phyloP scores from a whole-genome alignment of 1,139 yeast species.

The Geotrichum cucujoidarum region DNA sequence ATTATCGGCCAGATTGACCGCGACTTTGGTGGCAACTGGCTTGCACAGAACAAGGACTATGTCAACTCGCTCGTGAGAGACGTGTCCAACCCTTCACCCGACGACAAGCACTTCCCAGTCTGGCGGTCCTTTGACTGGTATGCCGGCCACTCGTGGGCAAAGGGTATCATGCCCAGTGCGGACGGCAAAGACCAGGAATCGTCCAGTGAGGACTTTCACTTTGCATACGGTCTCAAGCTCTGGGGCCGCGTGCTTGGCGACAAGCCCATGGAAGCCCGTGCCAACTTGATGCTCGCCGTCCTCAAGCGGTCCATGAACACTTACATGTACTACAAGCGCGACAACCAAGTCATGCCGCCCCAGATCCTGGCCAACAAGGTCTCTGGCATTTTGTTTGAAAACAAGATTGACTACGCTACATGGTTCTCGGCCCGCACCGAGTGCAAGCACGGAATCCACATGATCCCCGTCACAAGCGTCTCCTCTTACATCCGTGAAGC shows the following conservation, averaged over 20 bases:
- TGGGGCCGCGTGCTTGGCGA: conserved; percentile 69
- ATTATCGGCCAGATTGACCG: conserved; percentile 58
- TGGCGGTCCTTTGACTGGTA: conserved; percentile 73
- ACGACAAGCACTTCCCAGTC: conserved; percentile 59
- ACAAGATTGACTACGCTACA: conserved; percentile 84
- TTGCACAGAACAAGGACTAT: conserved; percentile 53
- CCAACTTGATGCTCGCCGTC: conserved; percentile 62
- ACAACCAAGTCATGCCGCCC: conserved; percentile 52
- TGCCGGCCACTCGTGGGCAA: conserved; percentile 78
- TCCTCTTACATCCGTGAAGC: conserved; percentile 70
- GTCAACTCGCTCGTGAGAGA: conserved; percentile 60
- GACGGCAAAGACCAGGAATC: conserved; percentile 78
- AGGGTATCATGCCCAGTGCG: conserved; percentile 58
- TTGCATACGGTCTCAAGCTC: conserved; percentile 66
- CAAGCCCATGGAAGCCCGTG: conserved; percentile 58
- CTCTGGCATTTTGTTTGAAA: conserved; percentile 67
- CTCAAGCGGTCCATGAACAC: conserved; percentile 55
- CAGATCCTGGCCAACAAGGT: conserved; percentile 55
- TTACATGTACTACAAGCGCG: conserved; percentile 53
- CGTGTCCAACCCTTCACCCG: conserved; percentile 54
- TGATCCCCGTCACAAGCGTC: conserved; percentile 80
- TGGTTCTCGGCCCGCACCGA: conserved; percentile 68
- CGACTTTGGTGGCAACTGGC: conserved; percentile 59
- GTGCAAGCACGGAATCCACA: conserved; percentile 89
- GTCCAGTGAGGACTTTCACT: conserved; percentile 64